Evolutionary conservation across 106 monocot species (phyloP).

Genomic region (Posidonia australis): DNA sequence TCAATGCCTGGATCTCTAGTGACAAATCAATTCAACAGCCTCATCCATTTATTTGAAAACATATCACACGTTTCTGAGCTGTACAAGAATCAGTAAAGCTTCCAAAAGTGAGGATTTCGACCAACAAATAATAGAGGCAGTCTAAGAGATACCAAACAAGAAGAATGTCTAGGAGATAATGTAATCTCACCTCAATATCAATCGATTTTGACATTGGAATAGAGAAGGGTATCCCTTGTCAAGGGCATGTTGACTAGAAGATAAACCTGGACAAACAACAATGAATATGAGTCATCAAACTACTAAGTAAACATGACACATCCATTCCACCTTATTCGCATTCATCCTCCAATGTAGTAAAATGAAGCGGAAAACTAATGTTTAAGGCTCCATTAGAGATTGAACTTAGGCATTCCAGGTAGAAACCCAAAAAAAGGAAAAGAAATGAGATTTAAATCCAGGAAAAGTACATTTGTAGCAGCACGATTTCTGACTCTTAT

Average conservation of each 20-base stretch:
- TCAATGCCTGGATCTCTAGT: not conserved
- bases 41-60: not conserved
- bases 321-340: not conserved
- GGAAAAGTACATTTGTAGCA: no score
- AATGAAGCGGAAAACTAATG: no score
- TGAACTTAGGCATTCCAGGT: no score
- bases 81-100: not conserved
- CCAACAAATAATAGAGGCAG: not conserved
- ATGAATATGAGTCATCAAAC: not conserved
- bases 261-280: conserved; percentile 35
- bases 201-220: conserved; percentile 94
- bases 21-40: not conserved
- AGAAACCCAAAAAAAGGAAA: not conserved
- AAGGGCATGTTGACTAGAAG: conserved; percentile 78
- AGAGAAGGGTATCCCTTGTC: conserved; percentile 96
- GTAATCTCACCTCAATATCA: conserved; percentile 12
- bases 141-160: not conserved
- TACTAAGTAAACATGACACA: not conserved
- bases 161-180: not conserved
- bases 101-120: not conserved
- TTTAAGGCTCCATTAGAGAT: no score
- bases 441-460: not conserved
- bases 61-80: not conserved
- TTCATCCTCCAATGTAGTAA: no score
- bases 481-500: no score